Evolutionary conservation across 2,329 filamentous ascomycete species (phyloP).

Genomic region (Venturia carpophila): DNA sequence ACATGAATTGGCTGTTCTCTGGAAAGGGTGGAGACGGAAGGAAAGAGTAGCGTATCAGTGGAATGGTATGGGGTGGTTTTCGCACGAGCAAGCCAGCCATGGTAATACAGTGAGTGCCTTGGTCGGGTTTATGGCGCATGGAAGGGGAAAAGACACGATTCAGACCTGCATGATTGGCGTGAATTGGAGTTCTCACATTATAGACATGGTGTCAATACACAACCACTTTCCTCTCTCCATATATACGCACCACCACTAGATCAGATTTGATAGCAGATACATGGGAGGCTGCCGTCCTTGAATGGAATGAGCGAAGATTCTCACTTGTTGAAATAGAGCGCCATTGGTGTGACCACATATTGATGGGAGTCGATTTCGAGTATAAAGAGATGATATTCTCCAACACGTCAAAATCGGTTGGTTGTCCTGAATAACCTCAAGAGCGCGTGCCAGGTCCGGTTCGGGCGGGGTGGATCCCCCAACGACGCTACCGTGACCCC

Average conservation of each 20-base stretch:
- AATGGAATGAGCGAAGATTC: too few relatives aligned
- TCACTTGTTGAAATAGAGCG: too few relatives aligned
- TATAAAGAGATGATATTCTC: too few relatives aligned
- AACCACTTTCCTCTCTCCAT: background rate
- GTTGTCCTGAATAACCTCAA: too few relatives aligned
- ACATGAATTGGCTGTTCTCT: constrained; percentile 27
- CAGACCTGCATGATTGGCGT: background rate
- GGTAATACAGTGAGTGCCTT: too few relatives aligned
- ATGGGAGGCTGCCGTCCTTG: too few relatives aligned
- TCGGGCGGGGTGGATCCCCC: background rate
- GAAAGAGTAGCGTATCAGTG: background rate
- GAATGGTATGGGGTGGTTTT: background rate
- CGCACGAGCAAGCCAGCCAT: background rate
- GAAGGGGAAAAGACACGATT: background rate
- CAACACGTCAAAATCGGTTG: too few relatives aligned
- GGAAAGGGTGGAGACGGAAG: background rate
- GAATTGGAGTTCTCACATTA: background rate
- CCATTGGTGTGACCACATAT: too few relatives aligned
- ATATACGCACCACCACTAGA: too few relatives aligned
- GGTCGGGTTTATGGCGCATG: background rate
- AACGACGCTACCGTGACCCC: background rate
- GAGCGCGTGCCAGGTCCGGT: too few relatives aligned
- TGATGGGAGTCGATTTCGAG: too few relatives aligned
- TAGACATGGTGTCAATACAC: background rate
- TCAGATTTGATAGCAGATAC: too few relatives aligned